phyloP scores from a whole-genome alignment of 306 rosid species.

The Parietaria judaica region DNA sequence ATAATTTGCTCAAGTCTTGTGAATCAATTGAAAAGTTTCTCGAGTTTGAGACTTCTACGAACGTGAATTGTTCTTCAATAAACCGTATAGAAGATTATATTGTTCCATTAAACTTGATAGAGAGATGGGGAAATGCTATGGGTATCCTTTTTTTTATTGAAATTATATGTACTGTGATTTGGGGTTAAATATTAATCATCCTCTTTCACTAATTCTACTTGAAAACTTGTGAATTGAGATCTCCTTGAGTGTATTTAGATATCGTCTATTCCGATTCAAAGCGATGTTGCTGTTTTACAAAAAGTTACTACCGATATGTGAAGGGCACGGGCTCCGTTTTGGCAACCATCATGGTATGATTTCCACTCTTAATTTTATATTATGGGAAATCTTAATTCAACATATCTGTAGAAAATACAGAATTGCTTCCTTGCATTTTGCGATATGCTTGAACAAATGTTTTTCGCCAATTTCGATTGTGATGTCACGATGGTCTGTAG shows the following conservation, averaged over 20 bases:
- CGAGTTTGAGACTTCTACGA: slow-evolving; percentile 38
- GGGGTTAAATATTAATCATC: background rate
- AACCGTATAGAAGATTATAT: slow-evolving; percentile 44
- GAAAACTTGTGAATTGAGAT: background rate
- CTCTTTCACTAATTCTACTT: slow-evolving; percentile 38
- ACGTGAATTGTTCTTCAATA: slow-evolving; percentile 16
- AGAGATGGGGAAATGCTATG: slow-evolving; percentile 97
- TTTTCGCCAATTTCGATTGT: too few species aligned
- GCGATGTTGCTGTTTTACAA: slow-evolving; percentile 93
- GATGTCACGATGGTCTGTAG: too few species aligned
- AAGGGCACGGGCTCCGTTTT: slow-evolving; percentile 95
- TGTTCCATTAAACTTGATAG: slow-evolving; percentile 72
- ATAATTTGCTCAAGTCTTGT: slow-evolving; percentile 53
- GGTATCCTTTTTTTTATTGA: slow-evolving; percentile 72
- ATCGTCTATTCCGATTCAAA: slow-evolving; percentile 80
- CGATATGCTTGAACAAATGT: too few species aligned
- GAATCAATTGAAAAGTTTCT: slow-evolving; percentile 65
- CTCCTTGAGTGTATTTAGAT: slow-evolving; percentile 55
- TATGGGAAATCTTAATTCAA: background rate
- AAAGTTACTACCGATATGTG: slow-evolving; percentile 85
- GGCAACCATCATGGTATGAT: slow-evolving; percentile 65
- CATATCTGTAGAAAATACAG: too few species aligned
- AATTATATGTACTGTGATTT: background rate
- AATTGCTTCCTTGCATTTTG: too few species aligned
- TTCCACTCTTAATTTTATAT: slow-evolving; percentile 1